phyloP scores from a whole-genome alignment of 306 rosid species.

The Mimosa bimucronata region DNA sequence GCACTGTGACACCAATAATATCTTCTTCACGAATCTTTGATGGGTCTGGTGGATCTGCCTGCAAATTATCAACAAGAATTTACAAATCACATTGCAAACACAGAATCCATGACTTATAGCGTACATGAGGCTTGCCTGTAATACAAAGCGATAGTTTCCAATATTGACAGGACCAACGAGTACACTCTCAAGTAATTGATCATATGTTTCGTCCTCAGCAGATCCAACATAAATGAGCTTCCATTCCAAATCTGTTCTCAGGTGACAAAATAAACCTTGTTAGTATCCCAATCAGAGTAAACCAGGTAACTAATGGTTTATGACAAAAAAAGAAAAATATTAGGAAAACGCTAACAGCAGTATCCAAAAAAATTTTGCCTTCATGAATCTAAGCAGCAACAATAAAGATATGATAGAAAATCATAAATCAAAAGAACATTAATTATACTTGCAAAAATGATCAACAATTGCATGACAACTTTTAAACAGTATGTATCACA shows the following conservation, averaged over 20 bases:
- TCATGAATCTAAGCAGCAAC: background rate
- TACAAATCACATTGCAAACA: constrained; percentile 9
- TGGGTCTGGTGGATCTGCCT: constrained; percentile 96
- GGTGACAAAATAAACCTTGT: constrained; percentile 18
- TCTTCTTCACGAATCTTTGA: constrained; percentile 95
- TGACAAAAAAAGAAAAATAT: background rate
- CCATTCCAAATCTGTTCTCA: constrained; percentile 81
- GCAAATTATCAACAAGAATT: constrained; percentile 23
- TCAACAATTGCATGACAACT: background rate
- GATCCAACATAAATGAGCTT: constrained; percentile 93
- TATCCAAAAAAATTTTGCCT: background rate
- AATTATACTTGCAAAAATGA: background rate
- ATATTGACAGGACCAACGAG: constrained; percentile 95
- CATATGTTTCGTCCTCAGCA: constrained; percentile 93
- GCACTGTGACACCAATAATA: constrained; percentile 85
- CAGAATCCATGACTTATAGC: background rate
- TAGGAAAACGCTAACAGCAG: constrained; percentile 14
- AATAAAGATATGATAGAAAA: background rate
- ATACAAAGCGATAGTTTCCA: constrained; percentile 86
- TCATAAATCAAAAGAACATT: background rate
- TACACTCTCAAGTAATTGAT: constrained; percentile 86
- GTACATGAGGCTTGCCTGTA: constrained; percentile 58
- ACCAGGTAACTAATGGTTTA: background rate
- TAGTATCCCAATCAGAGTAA: constrained; percentile 8
- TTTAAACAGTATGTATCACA: background rate